Base-by-base conservation (phyloP, 1,139 yeast genomes). In the Yamadazyma triangularis region DNA sequence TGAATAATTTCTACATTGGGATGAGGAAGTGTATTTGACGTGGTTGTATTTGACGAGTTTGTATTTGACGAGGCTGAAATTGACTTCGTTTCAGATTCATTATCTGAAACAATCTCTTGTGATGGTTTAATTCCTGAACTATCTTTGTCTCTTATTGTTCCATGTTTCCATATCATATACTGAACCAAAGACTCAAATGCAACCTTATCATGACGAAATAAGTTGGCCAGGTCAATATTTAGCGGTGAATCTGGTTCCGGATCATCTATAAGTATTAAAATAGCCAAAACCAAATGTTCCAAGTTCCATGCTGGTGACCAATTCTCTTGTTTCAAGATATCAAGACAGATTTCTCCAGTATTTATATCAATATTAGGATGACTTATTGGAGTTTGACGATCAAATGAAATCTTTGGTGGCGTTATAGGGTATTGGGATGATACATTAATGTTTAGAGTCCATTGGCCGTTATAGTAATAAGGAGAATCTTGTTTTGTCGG, bases 231-330 rank as follows among this genome's bases (percentile, higher is more conserved):
- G 51, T 88, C 96, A 16, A 88, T 70, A 49, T 88, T 86, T 29
- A 88, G 60, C 1, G 96, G 96, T 23, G 89, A 79, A 44, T 83
- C 83, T 0, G 94, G 91, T 50, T 83, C 95, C 0, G 95, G 95
- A 34, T 78, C 78, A 34, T 73, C 77, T 14, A 88, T 57, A 40
- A 88, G 67, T 50, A 79, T 70, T 33, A 81, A 60, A 2, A 87
- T 75, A 0, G 95, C 95, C 19, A 77, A 70, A 28, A 85, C 64
- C 10, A 85, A 70, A 34, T 83, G 70, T 31, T 77, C 64, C 26
- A 88, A 52, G 25, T 84, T 79, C 94, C 95, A 88, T 2, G 94
- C 94, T 0, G 96, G 96, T 0, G 91, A 74, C 96, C 96, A 88
- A 39, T 71, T 73, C 8, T 60, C 69, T 24, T 50, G 53, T 43